Percentiles rank a stretch among this genome's conserved stretches.
Conservation (phyloP, 169 alveolate genomes). For the Besnoitia besnoiti region DNA sequence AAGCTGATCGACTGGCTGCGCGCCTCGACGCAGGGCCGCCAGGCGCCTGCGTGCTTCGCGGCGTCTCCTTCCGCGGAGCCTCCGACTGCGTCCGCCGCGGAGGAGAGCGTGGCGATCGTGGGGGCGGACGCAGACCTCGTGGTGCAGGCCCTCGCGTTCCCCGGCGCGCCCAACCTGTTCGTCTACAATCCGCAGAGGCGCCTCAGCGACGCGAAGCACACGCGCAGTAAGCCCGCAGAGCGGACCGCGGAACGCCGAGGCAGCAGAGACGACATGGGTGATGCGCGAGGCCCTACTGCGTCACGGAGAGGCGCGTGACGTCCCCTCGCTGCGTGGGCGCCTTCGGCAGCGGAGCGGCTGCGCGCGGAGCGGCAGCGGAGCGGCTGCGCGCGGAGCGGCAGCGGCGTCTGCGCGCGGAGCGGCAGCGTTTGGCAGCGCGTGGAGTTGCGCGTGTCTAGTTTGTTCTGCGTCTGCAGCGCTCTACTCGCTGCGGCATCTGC, state of each 20-base stretch:
- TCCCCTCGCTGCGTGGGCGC: too few species aligned
- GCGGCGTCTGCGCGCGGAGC: too few species aligned
- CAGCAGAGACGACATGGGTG: too few species aligned
- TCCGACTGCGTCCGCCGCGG: not conserved
- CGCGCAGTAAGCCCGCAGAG: not conserved
- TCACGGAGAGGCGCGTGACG: too few species aligned
- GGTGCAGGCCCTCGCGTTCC: constrained; percentile 73
- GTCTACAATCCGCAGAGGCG: constrained; percentile 72
- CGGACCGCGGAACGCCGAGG: too few species aligned
- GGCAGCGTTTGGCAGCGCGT: too few species aligned
- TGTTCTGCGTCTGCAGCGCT: constrained; percentile 8
- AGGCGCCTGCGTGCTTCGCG: not conserved
- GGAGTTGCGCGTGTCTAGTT: not conserved
- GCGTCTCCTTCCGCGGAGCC: not conserved
- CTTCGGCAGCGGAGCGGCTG: too few species aligned
- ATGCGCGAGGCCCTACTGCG: too few species aligned
- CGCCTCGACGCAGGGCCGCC: not conserved
- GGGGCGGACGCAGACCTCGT: constrained; percentile 78
- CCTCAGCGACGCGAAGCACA: not conserved
- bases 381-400: too few species aligned
- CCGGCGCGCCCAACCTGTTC: constrained; percentile 68
- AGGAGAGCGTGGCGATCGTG: constrained; percentile 67
- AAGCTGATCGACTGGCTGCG: constrained; percentile 75
- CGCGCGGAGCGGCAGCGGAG: too few species aligned
- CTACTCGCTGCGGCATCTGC: constrained; percentile 47